phyloP scores from a whole-genome alignment of 306 rosid genomes.

The Fragaria vesca region DNA sequence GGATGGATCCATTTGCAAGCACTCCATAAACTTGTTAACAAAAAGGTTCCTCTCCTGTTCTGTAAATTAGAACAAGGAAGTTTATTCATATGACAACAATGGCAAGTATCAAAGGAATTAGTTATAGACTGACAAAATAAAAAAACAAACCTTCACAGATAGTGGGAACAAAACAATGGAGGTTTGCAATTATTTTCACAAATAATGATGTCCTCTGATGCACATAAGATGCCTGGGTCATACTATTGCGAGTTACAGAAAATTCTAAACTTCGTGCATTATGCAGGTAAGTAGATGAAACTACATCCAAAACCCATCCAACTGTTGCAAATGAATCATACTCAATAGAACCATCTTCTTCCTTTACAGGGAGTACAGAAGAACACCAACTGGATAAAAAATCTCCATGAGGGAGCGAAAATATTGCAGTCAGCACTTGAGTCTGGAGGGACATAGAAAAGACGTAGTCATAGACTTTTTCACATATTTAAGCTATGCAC shows the following conservation, averaged over 20 bases:
- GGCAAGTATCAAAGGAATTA: constrained; percentile 17
- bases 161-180: constrained; percentile 90
- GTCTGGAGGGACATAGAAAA: constrained; percentile 69
- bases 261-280: constrained; percentile 51
- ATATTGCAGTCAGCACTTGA: constrained; percentile 79
- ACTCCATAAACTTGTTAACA: constrained; percentile 74
- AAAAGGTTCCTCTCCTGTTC: constrained; percentile 91
- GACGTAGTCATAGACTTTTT: constrained; percentile 31
- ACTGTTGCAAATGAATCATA: constrained; percentile 79
- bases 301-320: constrained; percentile 84
- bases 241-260: constrained; percentile 43
- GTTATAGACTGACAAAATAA: constrained; percentile 23
- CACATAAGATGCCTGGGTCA: constrained; percentile 70
- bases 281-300: constrained; percentile 36
- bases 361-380: constrained; percentile 68
- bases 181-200: constrained; percentile 95
- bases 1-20: constrained; percentile 68
- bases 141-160: constrained; percentile 81
- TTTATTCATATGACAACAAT: constrained; percentile 24
- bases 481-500: constrained; percentile 13
- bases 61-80: constrained; percentile 43
- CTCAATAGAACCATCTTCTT: constrained; percentile 77
- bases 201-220: constrained; percentile 88
- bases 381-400: constrained; percentile 92
- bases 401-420: constrained; percentile 80